These are phyloP conservation scores for Cenococcum geophilum DNA, from an alignment of 495 filamentous ascomycete genomes.

Conservation along the genomic window DNA sequence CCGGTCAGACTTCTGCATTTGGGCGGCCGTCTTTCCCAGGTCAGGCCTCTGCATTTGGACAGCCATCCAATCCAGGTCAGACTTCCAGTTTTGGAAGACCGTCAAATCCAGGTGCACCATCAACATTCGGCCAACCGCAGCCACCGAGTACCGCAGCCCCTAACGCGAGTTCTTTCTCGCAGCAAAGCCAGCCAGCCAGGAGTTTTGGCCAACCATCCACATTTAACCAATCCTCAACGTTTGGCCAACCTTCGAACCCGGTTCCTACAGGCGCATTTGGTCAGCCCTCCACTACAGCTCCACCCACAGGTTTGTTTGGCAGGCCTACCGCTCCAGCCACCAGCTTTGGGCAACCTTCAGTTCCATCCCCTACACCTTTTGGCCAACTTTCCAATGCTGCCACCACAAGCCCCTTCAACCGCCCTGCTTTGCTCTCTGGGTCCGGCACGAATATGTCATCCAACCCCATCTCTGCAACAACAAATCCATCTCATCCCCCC, in stretches of 20 bases:
- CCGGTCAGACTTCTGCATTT: background rate
- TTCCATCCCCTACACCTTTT: background rate
- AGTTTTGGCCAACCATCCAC: background rate
- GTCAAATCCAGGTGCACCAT: slow-evolving; percentile 10
- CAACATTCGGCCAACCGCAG: slow-evolving; percentile 19
- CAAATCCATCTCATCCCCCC: background rate
- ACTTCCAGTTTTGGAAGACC: slow-evolving; percentile 24
- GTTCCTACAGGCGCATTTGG: slow-evolving; percentile 5
- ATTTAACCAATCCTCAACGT: slow-evolving; percentile 13
- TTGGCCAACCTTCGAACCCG: slow-evolving; percentile 12
- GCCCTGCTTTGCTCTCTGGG: background rate
- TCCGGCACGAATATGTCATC: background rate
- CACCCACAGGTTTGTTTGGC: slow-evolving; percentile 24
- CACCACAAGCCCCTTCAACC: slow-evolving; percentile 2
- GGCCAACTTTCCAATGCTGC: background rate
- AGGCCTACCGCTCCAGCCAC: slow-evolving; percentile 10
- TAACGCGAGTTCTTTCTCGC: background rate
- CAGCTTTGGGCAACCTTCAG: slow-evolving; percentile 7
- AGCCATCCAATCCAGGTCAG: slow-evolving; percentile 24
- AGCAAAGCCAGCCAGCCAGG: background rate
- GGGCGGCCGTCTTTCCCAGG: slow-evolving; percentile 17
- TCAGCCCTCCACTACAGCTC: slow-evolving; percentile 19
- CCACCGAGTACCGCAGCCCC: background rate
- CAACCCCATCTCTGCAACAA: background rate
- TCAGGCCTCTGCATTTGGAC: slow-evolving; percentile 23